A percentile compares a stretch with the other conserved stretches of the same genome.
Conservation (phyloP, 352 stramenopile genomes). For the Pythium scleroteichum region DNA sequence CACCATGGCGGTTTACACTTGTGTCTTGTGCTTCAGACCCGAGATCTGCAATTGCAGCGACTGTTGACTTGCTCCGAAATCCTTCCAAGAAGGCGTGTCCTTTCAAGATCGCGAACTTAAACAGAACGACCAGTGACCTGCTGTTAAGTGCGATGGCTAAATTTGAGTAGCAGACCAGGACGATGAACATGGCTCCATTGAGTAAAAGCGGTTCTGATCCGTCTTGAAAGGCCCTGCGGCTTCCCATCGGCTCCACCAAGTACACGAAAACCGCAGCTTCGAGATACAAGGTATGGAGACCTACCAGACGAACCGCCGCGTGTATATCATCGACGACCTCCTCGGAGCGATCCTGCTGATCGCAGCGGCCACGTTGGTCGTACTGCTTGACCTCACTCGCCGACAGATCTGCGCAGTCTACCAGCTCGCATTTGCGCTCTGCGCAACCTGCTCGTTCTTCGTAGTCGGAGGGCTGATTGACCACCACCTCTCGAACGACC, state of each 20-base stretch:
- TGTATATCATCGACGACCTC: conserved; percentile 78
- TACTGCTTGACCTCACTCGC: conserved; percentile 71
- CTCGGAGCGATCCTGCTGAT: conserved; percentile 66
- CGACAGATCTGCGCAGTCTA: conserved; percentile 66
- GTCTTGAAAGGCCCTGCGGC: too few species aligned
- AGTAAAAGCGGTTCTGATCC: not conserved
- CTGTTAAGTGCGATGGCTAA: conserved; percentile 24
- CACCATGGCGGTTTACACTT: not conserved
- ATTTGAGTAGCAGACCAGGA: conserved; percentile 8
- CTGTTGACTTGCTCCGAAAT: conserved; percentile 3
- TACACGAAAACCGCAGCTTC: not conserved
- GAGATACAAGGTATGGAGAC: conserved; percentile 1
- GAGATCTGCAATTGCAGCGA: not conserved
- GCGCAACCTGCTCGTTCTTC: conserved; percentile 49
- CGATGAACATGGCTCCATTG: conserved; percentile 7
- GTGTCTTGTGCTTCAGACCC: too few species aligned
- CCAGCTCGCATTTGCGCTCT: conserved; percentile 71
- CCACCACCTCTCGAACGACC: conserved; percentile 69
- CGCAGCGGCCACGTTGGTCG: conserved; percentile 40
- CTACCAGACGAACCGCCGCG: conserved; percentile 34
- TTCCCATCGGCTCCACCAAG: not conserved
- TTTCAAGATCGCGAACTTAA: conserved; percentile 23
- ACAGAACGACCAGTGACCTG: not conserved
- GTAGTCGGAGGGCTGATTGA: conserved; percentile 71
- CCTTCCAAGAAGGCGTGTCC: conserved; percentile 7